Percentiles rank a stretch among this genome's conserved stretches.
These are phyloP conservation scores for Sclerotiophoma versabilis DNA, from an alignment of 2,329 filamentous ascomycete species.

Conservation along the genomic window DNA sequence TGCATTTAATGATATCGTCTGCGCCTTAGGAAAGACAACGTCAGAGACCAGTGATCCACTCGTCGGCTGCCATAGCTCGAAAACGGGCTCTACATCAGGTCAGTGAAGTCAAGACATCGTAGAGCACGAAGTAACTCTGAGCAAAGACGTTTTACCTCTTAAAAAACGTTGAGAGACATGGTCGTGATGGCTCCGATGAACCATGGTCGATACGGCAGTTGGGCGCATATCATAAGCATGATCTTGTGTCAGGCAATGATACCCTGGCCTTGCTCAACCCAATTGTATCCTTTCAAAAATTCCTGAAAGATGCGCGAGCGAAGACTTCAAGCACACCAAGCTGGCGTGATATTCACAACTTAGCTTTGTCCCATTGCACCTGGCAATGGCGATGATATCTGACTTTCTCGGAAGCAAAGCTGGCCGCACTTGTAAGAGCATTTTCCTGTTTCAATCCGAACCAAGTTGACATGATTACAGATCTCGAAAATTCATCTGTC, in stretches of 20 bases:
- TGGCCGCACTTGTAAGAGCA: background rate
- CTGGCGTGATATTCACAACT: slow-evolving; percentile 10
- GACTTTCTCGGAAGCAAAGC: slow-evolving; percentile 7
- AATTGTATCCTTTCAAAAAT: background rate
- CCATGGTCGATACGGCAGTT: slow-evolving; percentile 19
- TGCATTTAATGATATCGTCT: slow-evolving; percentile 12
- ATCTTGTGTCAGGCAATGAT: slow-evolving; percentile 1
- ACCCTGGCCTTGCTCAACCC: background rate
- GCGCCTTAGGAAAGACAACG: slow-evolving; percentile 13
- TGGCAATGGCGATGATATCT: slow-evolving; percentile 20
- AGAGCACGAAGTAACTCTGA: no score
- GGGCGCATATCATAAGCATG: slow-evolving; percentile 17
- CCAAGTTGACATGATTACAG: background rate
- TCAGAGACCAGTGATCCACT: background rate
- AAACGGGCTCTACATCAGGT: background rate
- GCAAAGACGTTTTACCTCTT: background rate
- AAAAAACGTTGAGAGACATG: background rate
- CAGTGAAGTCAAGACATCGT: background rate
- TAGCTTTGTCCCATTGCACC: slow-evolving; percentile 10
- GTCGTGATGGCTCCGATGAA: slow-evolving; percentile 12
- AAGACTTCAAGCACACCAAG: background rate
- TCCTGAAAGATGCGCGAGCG: background rate
- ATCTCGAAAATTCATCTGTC: background rate
- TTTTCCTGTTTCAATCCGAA: no score
- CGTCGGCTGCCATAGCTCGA: background rate